phyloP scores from a whole-genome alignment of 208 protist genomes.

The Zelonia costaricensis region DNA sequence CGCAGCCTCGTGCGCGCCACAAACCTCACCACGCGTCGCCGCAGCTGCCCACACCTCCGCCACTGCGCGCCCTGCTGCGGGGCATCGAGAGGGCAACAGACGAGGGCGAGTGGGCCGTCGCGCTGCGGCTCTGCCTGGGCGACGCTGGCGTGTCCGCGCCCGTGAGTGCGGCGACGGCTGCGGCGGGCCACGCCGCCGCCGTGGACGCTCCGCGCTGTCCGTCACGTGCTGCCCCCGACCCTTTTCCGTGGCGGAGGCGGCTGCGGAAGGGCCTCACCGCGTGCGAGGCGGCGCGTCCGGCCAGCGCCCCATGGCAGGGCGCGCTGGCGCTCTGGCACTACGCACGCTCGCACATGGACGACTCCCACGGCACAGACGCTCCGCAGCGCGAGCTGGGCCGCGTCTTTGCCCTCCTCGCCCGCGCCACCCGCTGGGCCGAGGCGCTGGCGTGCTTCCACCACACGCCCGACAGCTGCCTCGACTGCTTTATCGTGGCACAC shows the following conservation, averaged over 20 bases:
- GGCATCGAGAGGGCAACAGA: constrained; percentile 48
- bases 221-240: constrained; percentile 10
- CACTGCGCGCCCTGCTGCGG: not conserved
- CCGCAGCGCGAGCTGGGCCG: constrained; percentile 28
- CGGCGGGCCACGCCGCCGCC: not conserved
- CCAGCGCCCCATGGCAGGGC: constrained; percentile 23
- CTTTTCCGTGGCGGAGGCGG: constrained; percentile 26
- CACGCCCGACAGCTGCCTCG: constrained; percentile 25
- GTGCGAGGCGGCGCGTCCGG: constrained; percentile 21
- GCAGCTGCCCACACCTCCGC: not conserved
- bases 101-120: constrained; percentile 49
- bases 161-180: not conserved
- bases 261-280: constrained; percentile 45
- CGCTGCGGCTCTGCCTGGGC: constrained; percentile 31
- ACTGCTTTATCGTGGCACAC: constrained; percentile 65
- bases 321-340: constrained; percentile 30
- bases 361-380: not conserved
- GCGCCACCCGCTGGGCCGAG: constrained; percentile 50
- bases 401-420: constrained; percentile 50
- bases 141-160: not conserved
- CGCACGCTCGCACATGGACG: not conserved
- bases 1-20: too few relatives aligned
- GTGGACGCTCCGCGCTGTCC: not conserved
- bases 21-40: not conserved
- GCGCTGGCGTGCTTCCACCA: constrained; percentile 47